Base-by-base conservation (phyloP, 805 yeast species). In the Starmerella sp. region DNA sequence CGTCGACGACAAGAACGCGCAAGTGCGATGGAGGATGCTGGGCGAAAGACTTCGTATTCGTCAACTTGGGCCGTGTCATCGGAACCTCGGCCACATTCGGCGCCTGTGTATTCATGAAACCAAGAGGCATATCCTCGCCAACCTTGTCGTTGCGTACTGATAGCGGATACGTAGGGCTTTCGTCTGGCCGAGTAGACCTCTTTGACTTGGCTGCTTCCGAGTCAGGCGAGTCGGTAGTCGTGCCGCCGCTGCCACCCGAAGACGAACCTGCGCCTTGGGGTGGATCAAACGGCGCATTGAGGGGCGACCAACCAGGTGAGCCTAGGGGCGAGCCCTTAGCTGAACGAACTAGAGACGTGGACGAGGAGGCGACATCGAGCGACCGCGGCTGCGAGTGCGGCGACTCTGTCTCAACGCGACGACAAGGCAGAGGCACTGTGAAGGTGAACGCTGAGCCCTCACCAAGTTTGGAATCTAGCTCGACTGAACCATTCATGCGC, bases 401-500 rank as follows among this genome's bases (percentile, higher is more conserved):
- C 15, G 51, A 49, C 15, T 48, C 51, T 7, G 42, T n/a, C 22
- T 52, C 57, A 8, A 41, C 15, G 6, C 34, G 28, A n/a, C 57
- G 53, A 37, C 51, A 64, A 43, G 54, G 51, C 35, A 69, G 56
- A 8, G 72, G 71, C 3, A 91, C 82, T 1, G 83, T 81, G 62
- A 93, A 86, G 0, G 81, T 82, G 65, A 91, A 91, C 10, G 82
- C 82, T 1, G 95, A 84, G 0, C 98, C 98, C 29, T 79, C 75
- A 0, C 95, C 96, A 22, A 86, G 77, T 31, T 77, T 74, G 0
- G 95, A 84, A 54, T 83, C 77, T 51, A 93, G 69, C 2, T 81
- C 77, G 69, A 93, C 78, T 0, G 88, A 81, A 54, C 98, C 96
- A 55, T 82, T 77, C 97, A 91, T 91, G 81, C 90, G 80, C 37